A percentile compares a stretch with the other conserved stretches of the same genome.
Evolutionary conservation across 2,329 filamentous ascomycete genomes (phyloP).

Genomic region (Cladophialophora bantiana): DNA sequence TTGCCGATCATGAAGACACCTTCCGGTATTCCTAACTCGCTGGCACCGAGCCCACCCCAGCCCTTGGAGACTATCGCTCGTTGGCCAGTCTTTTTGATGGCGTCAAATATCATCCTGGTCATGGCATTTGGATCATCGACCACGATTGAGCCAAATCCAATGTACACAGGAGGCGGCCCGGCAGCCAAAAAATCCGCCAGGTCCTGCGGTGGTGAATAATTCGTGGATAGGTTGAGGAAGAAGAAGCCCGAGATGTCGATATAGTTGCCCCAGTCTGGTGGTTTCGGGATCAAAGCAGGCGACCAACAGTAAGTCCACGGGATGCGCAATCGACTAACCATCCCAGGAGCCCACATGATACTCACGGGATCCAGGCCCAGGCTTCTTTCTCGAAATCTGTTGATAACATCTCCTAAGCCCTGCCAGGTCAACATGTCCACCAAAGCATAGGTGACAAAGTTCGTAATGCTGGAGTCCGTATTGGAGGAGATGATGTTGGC

Average conservation of each 20-base stretch:
- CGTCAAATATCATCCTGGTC: constrained; percentile 75
- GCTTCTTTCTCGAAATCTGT: constrained; percentile 77
- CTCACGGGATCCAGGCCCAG: constrained; percentile 80
- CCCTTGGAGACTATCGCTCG: constrained; percentile 84
- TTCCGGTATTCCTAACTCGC: constrained; percentile 72
- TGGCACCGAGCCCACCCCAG: constrained; percentile 83
- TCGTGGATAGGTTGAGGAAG: constrained; percentile 72
- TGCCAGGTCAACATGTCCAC: constrained; percentile 96
- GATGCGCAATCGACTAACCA: constrained; percentile 76
- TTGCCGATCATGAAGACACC: constrained; percentile 85
- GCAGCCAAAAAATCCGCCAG: constrained; percentile 70
- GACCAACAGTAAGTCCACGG: constrained; percentile 96
- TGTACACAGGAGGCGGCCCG: constrained; percentile 77
- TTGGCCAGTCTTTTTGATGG: constrained; percentile 70
- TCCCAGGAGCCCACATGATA: constrained; percentile 80
- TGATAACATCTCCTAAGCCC: constrained; percentile 88
- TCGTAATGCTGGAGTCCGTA: constrained; percentile 77
- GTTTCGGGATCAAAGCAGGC: constrained; percentile 77
- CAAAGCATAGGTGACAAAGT: constrained; percentile 81
- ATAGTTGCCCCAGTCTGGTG: constrained; percentile 74
- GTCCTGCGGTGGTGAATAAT: constrained; percentile 70
- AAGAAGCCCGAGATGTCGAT: constrained; percentile 79
- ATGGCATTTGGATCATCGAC: constrained; percentile 76
- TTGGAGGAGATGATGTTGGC: constrained; percentile 81
- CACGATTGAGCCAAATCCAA: constrained; percentile 84